A percentile compares a stretch with the other conserved stretches of the same genome.
Conservation (phyloP, 208 protist genomes). For the Acanthamoeba castellanii region DNA sequence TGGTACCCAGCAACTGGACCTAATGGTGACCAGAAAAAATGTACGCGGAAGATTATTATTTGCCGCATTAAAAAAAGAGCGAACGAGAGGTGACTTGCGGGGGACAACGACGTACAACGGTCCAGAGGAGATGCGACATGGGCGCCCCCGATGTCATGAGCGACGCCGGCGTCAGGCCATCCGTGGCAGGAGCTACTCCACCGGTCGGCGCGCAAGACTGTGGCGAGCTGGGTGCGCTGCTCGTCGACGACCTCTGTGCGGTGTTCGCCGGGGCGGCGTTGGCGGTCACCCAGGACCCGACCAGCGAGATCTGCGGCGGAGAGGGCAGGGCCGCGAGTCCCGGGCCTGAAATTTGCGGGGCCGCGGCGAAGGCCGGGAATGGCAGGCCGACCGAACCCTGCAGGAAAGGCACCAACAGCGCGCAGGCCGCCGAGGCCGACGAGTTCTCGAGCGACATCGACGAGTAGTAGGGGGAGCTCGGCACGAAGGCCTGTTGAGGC, state of each 20-base stretch:
- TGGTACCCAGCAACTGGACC: not conserved
- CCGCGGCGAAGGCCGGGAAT: not conserved
- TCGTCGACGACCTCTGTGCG: not conserved
- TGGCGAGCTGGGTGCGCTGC: not conserved
- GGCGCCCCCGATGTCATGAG: not conserved
- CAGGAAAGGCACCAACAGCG: not conserved
- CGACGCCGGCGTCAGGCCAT: not conserved
- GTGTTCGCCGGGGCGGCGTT: not conserved
- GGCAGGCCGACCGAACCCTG: not conserved
- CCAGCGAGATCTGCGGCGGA: not conserved
- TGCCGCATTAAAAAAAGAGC: not conserved
- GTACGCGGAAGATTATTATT: not conserved
- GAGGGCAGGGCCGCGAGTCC: not conserved
- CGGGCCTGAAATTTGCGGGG: no score
- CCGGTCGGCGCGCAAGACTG: not conserved
- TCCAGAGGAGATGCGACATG: constrained; percentile 7
- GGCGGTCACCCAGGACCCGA: not conserved
- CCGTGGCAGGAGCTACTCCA: no score
- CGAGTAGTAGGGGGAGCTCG: not conserved
- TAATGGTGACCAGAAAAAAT: not conserved
- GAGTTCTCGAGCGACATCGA: not conserved
- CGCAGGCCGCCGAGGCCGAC: not conserved
- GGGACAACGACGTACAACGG: not conserved
- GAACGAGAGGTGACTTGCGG: not conserved
- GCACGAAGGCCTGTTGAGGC: not conserved